Evolutionary conservation across 768 basidiomycete species (phyloP).

Genomic region (Tylopilus balloui): DNA sequence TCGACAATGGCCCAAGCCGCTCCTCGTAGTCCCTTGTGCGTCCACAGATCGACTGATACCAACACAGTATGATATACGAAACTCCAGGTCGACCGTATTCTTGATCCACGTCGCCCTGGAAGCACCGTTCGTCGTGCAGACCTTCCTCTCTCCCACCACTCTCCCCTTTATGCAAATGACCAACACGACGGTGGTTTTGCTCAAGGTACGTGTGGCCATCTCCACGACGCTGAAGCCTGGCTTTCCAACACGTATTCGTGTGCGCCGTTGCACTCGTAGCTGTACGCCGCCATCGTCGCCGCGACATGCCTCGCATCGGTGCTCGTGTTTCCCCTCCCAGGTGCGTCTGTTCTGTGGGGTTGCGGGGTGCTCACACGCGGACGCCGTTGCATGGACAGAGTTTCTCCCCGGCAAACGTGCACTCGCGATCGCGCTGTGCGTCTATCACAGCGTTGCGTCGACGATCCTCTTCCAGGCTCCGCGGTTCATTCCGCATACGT

Average conservation of each 20-base stretch:
- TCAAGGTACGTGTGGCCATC: slow-evolving; percentile 53
- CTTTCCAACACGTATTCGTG: background rate
- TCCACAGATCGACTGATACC: background rate
- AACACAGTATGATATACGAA: background rate
- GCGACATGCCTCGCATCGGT: slow-evolving; percentile 58
- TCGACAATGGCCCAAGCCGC: slow-evolving; percentile 15
- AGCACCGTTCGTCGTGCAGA: slow-evolving; percentile 72
- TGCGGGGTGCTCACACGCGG: background rate
- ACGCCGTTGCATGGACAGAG: slow-evolving; percentile 46
- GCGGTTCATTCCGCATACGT: slow-evolving; percentile 71
- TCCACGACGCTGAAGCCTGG: background rate
- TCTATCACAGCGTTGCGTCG: slow-evolving; percentile 72
- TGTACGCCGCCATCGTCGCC: slow-evolving; percentile 62
- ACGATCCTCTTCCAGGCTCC: slow-evolving; percentile 74
- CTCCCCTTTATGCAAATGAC: slow-evolving; percentile 78
- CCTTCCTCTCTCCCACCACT: slow-evolving; percentile 54
- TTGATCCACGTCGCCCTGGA: slow-evolving; percentile 78
- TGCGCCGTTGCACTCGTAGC: slow-evolving; percentile 33
- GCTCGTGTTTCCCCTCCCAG: slow-evolving; percentile 69
- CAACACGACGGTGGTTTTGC: slow-evolving; percentile 71
- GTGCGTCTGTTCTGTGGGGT: slow-evolving; percentile 35
- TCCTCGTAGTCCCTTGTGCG: slow-evolving; percentile 42
- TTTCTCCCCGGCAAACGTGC: slow-evolving; percentile 85
- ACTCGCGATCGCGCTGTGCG: slow-evolving; percentile 66
- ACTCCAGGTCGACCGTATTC: slow-evolving; percentile 58